Evolutionary conservation across 768 basidiomycete species (phyloP).

Genomic region (Suillus brevipes): DNA sequence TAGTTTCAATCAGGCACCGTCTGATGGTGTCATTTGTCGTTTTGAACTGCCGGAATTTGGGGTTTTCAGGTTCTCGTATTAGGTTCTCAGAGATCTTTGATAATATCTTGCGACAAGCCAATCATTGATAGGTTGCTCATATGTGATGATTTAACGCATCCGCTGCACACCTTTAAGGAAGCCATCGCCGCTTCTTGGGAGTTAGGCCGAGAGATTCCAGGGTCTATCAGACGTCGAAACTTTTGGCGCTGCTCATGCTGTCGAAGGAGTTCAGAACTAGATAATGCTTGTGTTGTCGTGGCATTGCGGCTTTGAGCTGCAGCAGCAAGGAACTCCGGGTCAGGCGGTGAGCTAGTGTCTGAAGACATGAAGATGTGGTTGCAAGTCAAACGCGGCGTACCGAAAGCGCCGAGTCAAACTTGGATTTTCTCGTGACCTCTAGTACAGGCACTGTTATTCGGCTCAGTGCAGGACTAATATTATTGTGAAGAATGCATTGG

Average conservation of each 20-base stretch:
- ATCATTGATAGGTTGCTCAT: slow-evolving; percentile 4
- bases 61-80: slow-evolving; percentile 68
- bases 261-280: slow-evolving; percentile 25
- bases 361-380: background rate
- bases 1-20: slow-evolving; percentile 63
- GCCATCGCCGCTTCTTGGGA: slow-evolving; percentile 56
- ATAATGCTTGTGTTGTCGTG: background rate
- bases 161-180: slow-evolving; percentile 56
- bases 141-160: slow-evolving; percentile 9
- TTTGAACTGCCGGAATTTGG: slow-evolving; percentile 75
- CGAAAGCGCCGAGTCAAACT: background rate
- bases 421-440: background rate
- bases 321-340: slow-evolving; percentile 26
- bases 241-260: slow-evolving; percentile 69
- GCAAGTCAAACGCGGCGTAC: too few species aligned
- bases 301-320: slow-evolving; percentile 28
- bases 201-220: slow-evolving; percentile 75
- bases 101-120: slow-evolving; percentile 49
- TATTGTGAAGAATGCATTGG: background rate
- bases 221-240: slow-evolving; percentile 77
- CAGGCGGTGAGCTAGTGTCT: slow-evolving; percentile 15
- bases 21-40: slow-evolving; percentile 70
- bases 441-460: background rate
- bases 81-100: slow-evolving; percentile 72
- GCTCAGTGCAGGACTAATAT: background rate